Evolutionary conservation across 345 rosid species (phyloP).

Genomic region (Durio zibethinus): DNA sequence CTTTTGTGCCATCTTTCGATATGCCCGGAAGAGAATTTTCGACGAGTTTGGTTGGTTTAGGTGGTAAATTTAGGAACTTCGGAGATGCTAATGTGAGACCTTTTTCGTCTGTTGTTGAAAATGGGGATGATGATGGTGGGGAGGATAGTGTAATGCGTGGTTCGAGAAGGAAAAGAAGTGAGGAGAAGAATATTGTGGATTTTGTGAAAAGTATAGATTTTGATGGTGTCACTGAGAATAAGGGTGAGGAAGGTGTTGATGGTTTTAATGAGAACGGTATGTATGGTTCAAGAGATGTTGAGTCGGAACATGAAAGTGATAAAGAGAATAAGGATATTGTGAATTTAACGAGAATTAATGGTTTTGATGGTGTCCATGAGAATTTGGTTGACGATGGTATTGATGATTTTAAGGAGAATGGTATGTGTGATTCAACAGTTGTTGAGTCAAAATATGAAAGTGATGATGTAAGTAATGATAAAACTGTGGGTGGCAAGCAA

Average conservation of each 20-base stretch:
- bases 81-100: constrained; percentile 23
- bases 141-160: constrained; percentile 8
- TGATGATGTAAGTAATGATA: constrained; percentile 16
- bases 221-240: constrained; percentile 17
- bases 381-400: not conserved
- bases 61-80: constrained; percentile 19
- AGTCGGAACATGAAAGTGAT: not conserved
- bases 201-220: constrained; percentile 22
- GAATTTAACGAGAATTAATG: constrained; percentile 21
- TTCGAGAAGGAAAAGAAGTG: not conserved
- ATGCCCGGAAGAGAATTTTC: constrained; percentile 30
- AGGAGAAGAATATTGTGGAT: constrained; percentile 5
- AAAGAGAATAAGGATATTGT: not conserved
- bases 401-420: constrained; percentile 15
- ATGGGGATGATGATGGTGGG: constrained; percentile 19
- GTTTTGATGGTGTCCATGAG: constrained; percentile 21
- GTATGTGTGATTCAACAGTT: constrained; percentile 2
- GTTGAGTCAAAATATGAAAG: constrained; percentile 18
- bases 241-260: constrained; percentile 20
- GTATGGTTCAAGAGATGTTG: constrained; percentile 1
- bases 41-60: constrained; percentile 17
- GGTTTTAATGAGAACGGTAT: constrained; percentile 11
- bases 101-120: constrained; percentile 31
- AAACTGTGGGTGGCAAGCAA: not conserved
- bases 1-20: constrained; percentile 17